Conservation (phyloP, 768 basidiomycete genomes). For the Lentinula raphanica region DNA sequence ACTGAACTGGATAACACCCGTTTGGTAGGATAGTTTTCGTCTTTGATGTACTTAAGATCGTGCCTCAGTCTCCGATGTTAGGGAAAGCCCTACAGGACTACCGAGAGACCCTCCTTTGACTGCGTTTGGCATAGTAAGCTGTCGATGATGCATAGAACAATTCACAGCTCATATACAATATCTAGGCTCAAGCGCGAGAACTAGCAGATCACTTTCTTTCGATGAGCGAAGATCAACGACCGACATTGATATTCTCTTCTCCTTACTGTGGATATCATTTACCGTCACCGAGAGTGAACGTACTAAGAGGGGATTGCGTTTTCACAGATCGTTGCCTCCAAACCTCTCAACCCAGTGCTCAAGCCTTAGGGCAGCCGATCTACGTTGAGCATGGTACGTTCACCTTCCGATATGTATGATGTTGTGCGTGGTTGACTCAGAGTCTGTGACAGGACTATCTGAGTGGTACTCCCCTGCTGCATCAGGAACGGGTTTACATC, state of each 20-base stretch:
- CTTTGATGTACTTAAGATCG: too few relatives aligned
- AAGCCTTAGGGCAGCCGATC: constrained; percentile 60
- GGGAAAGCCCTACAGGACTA: constrained; percentile 38
- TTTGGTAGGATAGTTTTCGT: constrained; percentile 33
- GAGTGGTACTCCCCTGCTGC: constrained; percentile 78
- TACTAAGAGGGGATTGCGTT: not conserved
- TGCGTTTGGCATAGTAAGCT: constrained; percentile 39
- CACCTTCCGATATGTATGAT: not conserved
- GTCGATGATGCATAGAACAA: not conserved
- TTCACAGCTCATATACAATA: constrained; percentile 19
- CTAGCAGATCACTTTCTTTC: constrained; percentile 40
- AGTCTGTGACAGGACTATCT: constrained; percentile 47
- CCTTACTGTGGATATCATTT: constrained; percentile 61
- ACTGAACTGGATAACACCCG: constrained; percentile 41
- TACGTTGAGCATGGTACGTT: constrained; percentile 71
- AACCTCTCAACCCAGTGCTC: constrained; percentile 62
- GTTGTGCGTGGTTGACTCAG: too few relatives aligned
- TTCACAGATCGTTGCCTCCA: constrained; percentile 79
- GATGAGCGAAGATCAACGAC: constrained; percentile 35
- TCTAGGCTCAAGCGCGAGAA: constrained; percentile 45
- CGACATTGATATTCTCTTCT: constrained; percentile 44
- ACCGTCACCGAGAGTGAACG: not conserved
- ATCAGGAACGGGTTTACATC: constrained; percentile 67
- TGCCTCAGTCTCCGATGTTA: constrained; percentile 10
- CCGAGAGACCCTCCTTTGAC: constrained; percentile 50